These are phyloP conservation scores for Alloascoidea hylecoeti DNA, from an alignment of 805 yeast species.

Conservation along the genomic window DNA sequence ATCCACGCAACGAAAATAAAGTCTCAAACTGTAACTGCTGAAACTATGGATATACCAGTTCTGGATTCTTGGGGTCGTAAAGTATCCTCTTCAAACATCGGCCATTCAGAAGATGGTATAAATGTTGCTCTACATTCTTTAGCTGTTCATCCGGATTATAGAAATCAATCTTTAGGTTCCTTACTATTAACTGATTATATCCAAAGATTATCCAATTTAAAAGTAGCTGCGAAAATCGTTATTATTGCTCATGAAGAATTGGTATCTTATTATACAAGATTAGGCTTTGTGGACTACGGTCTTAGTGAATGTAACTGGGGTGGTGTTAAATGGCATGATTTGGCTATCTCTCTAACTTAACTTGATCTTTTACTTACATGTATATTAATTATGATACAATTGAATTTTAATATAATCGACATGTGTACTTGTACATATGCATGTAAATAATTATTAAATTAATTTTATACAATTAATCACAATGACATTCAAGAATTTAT, in stretches of 20 bases:
- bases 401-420: too few species aligned
- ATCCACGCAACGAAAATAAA: conserved; percentile 62
- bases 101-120: conserved; percentile 66
- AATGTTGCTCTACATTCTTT: conserved; percentile 74
- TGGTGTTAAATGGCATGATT: conserved; percentile 46
- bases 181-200: conserved; percentile 76
- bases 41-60: conserved; percentile 47
- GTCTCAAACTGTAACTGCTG: conserved; percentile 31
- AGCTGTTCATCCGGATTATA: conserved; percentile 64
- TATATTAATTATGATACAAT: too few species aligned
- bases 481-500: too few species aligned
- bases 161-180: conserved; percentile 73
- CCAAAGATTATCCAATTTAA: conserved; percentile 80
- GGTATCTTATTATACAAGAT: conserved; percentile 63
- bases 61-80: conserved; percentile 11
- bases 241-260: conserved; percentile 59
- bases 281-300: conserved; percentile 70
- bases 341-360: too few species aligned
- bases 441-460: too few species aligned
- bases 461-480: too few species aligned
- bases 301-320: conserved; percentile 44
- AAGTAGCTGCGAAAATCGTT: conserved; percentile 64
- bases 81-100: conserved; percentile 18
- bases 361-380: too few species aligned
- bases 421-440: too few species aligned